These are phyloP conservation scores for Hypocreales sp. DNA, from an alignment of 2,329 filamentous ascomycete species.

Conservation along the genomic window DNA sequence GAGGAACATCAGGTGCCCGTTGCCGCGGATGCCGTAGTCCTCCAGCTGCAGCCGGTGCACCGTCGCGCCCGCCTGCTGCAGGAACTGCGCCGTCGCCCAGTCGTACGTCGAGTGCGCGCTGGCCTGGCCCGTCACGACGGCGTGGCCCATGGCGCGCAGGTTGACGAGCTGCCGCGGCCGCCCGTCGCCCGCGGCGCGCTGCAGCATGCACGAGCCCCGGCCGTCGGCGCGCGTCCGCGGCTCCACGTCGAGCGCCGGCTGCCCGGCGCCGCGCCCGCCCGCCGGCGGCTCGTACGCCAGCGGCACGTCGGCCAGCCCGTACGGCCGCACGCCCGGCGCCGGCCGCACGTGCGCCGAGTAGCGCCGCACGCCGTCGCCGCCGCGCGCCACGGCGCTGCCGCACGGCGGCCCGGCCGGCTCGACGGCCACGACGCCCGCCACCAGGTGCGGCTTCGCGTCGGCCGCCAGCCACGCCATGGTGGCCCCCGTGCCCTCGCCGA, in stretches of 20 bases:
- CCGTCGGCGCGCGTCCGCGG: too few relatives aligned
- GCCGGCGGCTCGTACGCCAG: conserved; percentile 24
- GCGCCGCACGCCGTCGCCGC: conserved; percentile 1
- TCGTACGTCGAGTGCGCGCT: conserved; percentile 39
- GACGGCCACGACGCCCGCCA: conserved; percentile 31
- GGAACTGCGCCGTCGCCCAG: conserved; percentile 33
- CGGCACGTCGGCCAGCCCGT: conserved; percentile 24
- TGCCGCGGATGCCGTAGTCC: conserved; percentile 29
- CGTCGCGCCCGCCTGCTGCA: conserved; percentile 33
- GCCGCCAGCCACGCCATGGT: conserved; percentile 29
- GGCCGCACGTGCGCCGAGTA: conserved; percentile 9
- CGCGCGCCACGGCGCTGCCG: conserved; percentile 7
- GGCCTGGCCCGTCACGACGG: conserved; percentile 35
- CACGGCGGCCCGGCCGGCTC: conserved; percentile 40
- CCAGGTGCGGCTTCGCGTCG: conserved; percentile 29
- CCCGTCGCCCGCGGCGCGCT: conserved; percentile 2
- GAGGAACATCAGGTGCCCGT: conserved; percentile 39
- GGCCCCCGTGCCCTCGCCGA: conserved; percentile 35
- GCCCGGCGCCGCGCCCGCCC: background rate
- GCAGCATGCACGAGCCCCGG: conserved; percentile 7
- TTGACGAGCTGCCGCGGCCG: conserved; percentile 28
- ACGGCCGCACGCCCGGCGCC: conserved; percentile 16
- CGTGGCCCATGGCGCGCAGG: conserved; percentile 28
- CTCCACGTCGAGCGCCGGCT: background rate
- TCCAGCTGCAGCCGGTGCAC: conserved; percentile 28